A percentile compares a stretch with the other conserved stretches of the same genome.
These are phyloP conservation scores for Lanmaoa rubissima DNA, from an alignment of 768 basidiomycete genomes.

Conservation along the genomic window DNA sequence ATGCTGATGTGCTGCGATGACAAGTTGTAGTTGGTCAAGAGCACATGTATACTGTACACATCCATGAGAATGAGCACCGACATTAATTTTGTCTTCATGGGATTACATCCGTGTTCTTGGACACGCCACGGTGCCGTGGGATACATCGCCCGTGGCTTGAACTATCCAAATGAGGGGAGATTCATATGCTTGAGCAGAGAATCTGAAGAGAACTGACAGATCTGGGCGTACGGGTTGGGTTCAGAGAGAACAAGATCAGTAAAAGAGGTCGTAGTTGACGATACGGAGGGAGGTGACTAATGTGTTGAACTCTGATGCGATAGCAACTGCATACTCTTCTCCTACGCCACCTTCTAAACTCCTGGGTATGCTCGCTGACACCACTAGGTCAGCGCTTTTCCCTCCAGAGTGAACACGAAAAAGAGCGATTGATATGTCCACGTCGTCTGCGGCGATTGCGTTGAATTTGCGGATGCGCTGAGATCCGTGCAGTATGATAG, in stretches of 20 bases:
- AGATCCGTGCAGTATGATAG: conserved; percentile 61
- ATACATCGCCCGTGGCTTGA: neutral
- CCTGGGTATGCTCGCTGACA: conserved; percentile 81
- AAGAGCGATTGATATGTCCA: conserved; percentile 76
- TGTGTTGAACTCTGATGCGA: conserved; percentile 47
- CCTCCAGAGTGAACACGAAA: conserved; percentile 59
- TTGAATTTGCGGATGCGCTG: conserved; percentile 83
- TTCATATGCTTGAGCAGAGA: neutral
- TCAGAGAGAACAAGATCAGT: conserved; percentile 31
- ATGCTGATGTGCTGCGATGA: neutral
- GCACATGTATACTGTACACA: neutral
- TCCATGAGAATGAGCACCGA: conserved; percentile 1
- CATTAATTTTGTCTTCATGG: neutral
- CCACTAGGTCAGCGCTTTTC: conserved; percentile 77
- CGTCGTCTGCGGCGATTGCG: conserved; percentile 53
- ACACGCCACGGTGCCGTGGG: neutral
- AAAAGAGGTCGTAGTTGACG: conserved; percentile 69
- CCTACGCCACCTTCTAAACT: conserved; percentile 31
- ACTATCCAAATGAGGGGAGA: neutral
- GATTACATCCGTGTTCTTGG: neutral
- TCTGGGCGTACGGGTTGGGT: neutral
- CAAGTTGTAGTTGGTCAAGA: neutral
- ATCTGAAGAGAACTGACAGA: neutral
- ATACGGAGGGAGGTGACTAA: conserved; percentile 63
- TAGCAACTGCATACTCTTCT: conserved; percentile 32